A percentile compares a stretch with the other conserved stretches of the same genome.
These are phyloP conservation scores for Alternaria consortialis DNA, from an alignment of 2,329 filamentous ascomycete genomes.

Conservation along the genomic window DNA sequence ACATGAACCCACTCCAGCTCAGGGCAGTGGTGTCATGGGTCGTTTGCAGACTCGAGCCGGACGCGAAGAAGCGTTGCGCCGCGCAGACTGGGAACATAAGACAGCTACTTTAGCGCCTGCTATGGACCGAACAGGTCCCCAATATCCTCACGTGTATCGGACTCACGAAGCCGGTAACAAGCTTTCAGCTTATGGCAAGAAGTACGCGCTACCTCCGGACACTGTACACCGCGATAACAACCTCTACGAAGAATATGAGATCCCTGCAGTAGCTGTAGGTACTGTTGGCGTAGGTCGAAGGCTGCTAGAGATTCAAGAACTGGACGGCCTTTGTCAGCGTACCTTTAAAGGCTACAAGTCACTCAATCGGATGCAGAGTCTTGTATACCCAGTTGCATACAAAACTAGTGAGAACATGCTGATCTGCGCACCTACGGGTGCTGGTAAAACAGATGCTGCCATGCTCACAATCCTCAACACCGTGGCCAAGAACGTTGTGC, in stretches of 20 bases:
- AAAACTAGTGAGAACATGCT: constrained; percentile 98
- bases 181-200: constrained; percentile 79
- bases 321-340: constrained; percentile 88
- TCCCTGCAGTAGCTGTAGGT: constrained; percentile 84
- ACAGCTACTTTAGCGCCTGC: constrained; percentile 73
- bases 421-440: constrained; percentile 96
- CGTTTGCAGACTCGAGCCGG: constrained; percentile 78
- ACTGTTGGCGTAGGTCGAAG: constrained; percentile 75
- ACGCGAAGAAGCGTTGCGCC: constrained; percentile 78
- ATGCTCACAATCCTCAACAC: constrained; percentile 96
- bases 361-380: constrained; percentile 96
- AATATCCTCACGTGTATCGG: constrained; percentile 95
- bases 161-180: constrained; percentile 84
- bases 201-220: constrained; percentile 82
- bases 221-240: constrained; percentile 75
- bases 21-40: constrained; percentile 58
- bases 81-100: constrained; percentile 85
- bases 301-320: constrained; percentile 78
- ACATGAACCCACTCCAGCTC: constrained; percentile 37
- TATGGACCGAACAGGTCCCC: constrained; percentile 73
- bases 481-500: constrained; percentile 82
- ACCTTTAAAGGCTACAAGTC: constrained; percentile 95
- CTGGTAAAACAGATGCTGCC: constrained; percentile 97
- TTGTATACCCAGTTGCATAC: constrained; percentile 95
- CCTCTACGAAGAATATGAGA: constrained; percentile 87